A percentile compares a stretch with the other conserved stretches of the same genome.
phyloP scores from a whole-genome alignment of 2,329 filamentous ascomycete genomes.

The Fusarium sp. region DNA sequence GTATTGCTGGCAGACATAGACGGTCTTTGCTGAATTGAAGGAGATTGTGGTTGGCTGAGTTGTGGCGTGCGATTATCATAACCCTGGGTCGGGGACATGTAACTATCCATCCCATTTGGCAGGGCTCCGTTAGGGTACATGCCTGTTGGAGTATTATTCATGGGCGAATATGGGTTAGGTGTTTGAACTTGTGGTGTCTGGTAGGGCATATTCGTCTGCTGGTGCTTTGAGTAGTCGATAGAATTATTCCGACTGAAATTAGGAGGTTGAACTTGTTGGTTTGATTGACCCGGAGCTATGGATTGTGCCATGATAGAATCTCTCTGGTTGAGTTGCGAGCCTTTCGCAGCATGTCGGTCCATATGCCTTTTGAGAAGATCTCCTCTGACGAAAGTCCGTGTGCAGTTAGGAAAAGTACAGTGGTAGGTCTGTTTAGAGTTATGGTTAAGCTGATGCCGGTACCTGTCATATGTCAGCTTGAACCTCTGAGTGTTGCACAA shows the following conservation, averaged over 20 bases:
- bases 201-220: constrained; percentile 56
- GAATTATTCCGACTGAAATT: constrained; percentile 56
- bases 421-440: constrained; percentile 94
- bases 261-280: constrained; percentile 51
- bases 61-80: constrained; percentile 46
- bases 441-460: constrained; percentile 96
- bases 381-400: constrained; percentile 89
- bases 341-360: constrained; percentile 82
- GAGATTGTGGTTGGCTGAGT: constrained; percentile 48
- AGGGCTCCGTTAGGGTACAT: constrained; percentile 41
- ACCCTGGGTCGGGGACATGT: constrained; percentile 52
- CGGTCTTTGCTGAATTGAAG: constrained; percentile 56
- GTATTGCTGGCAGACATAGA: constrained; percentile 59
- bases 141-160: constrained; percentile 56
- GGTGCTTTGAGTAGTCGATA: constrained; percentile 53
- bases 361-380: constrained; percentile 89
- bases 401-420: constrained; percentile 92
- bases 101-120: constrained; percentile 54
- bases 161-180: constrained; percentile 59
- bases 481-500: constrained; percentile 15
- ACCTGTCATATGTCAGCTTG: constrained; percentile 53
- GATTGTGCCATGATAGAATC: constrained; percentile 62
- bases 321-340: constrained; percentile 79
- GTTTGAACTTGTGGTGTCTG: constrained; percentile 58
- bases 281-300: constrained; percentile 52